Evolutionary conservation across 2,329 filamentous ascomycete genomes (phyloP).

Genomic region (Pleurostoma richardsiae): DNA sequence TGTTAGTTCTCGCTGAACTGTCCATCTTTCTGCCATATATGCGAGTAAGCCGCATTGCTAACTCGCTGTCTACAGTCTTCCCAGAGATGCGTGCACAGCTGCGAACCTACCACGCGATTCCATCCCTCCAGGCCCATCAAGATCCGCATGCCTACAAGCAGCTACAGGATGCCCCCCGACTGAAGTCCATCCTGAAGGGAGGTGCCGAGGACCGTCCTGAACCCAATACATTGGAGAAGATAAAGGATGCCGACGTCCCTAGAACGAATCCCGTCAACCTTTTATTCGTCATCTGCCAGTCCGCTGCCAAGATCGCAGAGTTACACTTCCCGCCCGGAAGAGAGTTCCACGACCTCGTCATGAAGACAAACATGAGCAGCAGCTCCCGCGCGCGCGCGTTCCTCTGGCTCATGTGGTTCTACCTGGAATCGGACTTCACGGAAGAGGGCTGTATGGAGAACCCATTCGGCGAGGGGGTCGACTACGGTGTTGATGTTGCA

Average conservation of each 20-base stretch:
- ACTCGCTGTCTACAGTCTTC: conserved; percentile 63
- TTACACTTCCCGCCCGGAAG: conserved; percentile 78
- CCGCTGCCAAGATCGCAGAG: conserved; percentile 87
- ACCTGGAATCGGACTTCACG: conserved; percentile 92
- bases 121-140: conserved; percentile 89
- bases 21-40: conserved; percentile 3
- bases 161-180: conserved; percentile 87
- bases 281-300: conserved; percentile 89
- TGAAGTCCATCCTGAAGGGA: conserved; percentile 96
- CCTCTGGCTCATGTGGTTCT: conserved; percentile 98
- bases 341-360: conserved; percentile 96
- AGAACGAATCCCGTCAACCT: conserved; percentile 97
- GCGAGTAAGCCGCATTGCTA: conserved; percentile 5
- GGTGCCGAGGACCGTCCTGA: conserved; percentile 87
- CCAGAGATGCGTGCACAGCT: conserved; percentile 98
- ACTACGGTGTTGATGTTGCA: conserved; percentile 58
- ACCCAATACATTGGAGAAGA: conserved; percentile 76
- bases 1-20: conserved; percentile 51
- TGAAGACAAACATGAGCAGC: conserved; percentile 81
- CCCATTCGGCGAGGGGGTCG: conserved; percentile 73
- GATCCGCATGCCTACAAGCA: conserved; percentile 97
- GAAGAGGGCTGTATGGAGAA: conserved; percentile 84
- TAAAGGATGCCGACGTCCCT: conserved; percentile 60
- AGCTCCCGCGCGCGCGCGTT: conserved; percentile 81
- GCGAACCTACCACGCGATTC: conserved; percentile 96